A percentile compares a stretch with the other conserved stretches of the same genome.
These are phyloP conservation scores for Polytrichum formosum DNA, from an alignment of 225 moss, liverwort and hornwort genomes.

Conservation along the genomic window DNA sequence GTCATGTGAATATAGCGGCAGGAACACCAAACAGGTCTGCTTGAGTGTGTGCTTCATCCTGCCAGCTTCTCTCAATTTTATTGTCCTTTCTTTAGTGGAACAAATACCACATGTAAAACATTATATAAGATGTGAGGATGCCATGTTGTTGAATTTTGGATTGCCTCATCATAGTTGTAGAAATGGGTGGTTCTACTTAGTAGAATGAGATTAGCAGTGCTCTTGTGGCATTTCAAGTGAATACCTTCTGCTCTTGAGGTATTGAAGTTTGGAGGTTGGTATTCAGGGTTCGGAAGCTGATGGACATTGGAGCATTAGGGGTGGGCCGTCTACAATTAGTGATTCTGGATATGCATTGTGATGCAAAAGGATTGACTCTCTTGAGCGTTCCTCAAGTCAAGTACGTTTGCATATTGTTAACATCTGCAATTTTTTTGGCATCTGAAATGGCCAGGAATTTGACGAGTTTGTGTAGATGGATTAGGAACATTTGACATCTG, in stretches of 20 bases:
- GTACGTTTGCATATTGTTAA: constrained; percentile 34
- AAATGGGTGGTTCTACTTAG: no score
- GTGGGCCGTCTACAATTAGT: constrained; percentile 54
- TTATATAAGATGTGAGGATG: no score
- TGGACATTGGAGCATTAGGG: constrained; percentile 70
- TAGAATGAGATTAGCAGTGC: no score
- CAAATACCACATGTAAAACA: no score
- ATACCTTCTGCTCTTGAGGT: no score
- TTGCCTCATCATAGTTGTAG: no score
- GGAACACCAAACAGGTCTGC: constrained; percentile 82
- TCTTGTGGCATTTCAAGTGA: no score
- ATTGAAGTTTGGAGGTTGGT: constrained; percentile 4
- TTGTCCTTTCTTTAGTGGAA: no score
- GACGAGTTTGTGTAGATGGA: not conserved
- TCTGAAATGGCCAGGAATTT: not conserved
- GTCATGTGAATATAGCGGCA: constrained; percentile 67
- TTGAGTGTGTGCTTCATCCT: not conserved
- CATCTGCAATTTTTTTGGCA: constrained; percentile 1
- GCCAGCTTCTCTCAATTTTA: no score
- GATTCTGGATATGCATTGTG: constrained; percentile 71
- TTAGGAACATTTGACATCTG: not conserved
- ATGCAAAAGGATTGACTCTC: constrained; percentile 73
- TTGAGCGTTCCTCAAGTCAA: constrained; percentile 81
- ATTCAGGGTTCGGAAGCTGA: constrained; percentile 76
- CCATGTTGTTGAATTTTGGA: no score